Evolutionary conservation across 257 asterid genomes (phyloP).

Genomic region (Schizonepeta tenuifolia): DNA sequence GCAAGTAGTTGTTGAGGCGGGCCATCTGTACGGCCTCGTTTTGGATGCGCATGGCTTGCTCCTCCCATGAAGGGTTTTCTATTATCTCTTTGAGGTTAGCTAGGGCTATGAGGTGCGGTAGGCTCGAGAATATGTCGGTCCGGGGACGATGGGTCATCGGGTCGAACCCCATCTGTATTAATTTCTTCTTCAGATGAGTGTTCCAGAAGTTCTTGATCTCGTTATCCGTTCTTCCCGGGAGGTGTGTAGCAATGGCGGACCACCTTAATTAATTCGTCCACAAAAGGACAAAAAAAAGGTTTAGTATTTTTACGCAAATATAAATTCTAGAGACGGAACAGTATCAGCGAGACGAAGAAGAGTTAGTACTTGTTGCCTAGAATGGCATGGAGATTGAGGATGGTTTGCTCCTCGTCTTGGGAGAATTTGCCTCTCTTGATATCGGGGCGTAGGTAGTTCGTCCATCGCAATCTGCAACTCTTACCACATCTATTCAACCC

Average conservation of each 20-base stretch:
- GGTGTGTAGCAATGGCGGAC: conserved; percentile 77
- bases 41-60: conserved; percentile 68
- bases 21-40: conserved; percentile 63
- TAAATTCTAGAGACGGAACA: not conserved
- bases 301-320: not conserved
- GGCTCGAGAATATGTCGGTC: conserved; percentile 65
- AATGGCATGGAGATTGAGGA: conserved; percentile 71
- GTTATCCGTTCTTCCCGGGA: conserved; percentile 78
- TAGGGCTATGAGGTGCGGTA: conserved; percentile 72
- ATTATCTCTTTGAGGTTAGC: conserved; percentile 65
- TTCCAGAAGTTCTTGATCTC: conserved; percentile 88
- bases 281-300: not conserved
- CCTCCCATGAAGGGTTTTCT: conserved; percentile 63
- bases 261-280: conserved; percentile 47
- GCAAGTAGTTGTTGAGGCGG: conserved; percentile 59
- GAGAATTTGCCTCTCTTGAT: conserved; percentile 79
- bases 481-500: conserved; percentile 79
- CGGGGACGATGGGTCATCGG: conserved; percentile 89
- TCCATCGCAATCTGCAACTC: conserved; percentile 83
- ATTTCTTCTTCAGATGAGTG: conserved; percentile 74
- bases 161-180: conserved; percentile 86
- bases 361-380: conserved; percentile 65
- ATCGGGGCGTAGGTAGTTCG: conserved; percentile 74
- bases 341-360: too few species aligned
- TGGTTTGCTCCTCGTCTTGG: conserved; percentile 70